Percentiles rank a stretch among this genome's conserved stretches.
phyloP scores from a whole-genome alignment of 2,329 filamentous ascomycete species.

The Aspergillus awamori region DNA sequence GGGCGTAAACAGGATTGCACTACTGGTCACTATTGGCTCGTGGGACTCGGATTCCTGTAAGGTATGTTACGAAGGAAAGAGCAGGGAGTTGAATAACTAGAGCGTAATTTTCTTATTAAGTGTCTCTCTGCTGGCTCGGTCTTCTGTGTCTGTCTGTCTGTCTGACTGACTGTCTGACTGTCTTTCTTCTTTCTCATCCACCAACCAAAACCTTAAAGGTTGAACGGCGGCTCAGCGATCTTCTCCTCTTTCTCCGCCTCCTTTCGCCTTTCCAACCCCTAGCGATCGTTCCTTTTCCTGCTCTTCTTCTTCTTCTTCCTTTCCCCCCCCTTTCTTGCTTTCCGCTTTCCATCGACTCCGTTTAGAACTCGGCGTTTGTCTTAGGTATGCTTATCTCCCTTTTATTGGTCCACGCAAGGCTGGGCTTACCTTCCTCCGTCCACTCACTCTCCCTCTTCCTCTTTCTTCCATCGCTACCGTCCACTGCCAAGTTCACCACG shows the following conservation, averaged over 20 bases:
- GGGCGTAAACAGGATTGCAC: conserved; percentile 2
- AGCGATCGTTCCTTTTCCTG: not conserved
- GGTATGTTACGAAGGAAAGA: not conserved
- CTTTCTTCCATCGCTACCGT: conserved; percentile 1
- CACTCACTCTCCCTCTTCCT: conserved; percentile 3
- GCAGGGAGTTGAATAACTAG: not conserved
- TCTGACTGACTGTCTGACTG: too few species aligned
- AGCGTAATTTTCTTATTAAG: not conserved
- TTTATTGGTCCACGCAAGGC: conserved; percentile 21
- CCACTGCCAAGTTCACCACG: not conserved
- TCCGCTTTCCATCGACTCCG: not conserved
- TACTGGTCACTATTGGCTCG: conserved; percentile 2
- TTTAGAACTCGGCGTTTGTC: conserved; percentile 28
- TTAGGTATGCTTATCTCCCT: conserved; percentile 21
- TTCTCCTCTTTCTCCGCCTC: conserved; percentile 7
- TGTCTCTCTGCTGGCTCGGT: not conserved
- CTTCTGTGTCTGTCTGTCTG: not conserved
- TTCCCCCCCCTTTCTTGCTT: conserved; percentile 1
- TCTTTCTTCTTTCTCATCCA: not conserved
- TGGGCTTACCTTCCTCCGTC: conserved; percentile 1
- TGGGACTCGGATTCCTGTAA: not conserved
- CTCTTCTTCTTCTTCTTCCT: conserved; percentile 12
- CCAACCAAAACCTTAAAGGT: not conserved
- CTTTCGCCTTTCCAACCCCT: conserved; percentile 5
- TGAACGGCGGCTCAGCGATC: conserved; percentile 4